Evolutionary conservation across 192 early-diverging fungal species (phyloP).

Genomic region (Gonapodya sp.): DNA sequence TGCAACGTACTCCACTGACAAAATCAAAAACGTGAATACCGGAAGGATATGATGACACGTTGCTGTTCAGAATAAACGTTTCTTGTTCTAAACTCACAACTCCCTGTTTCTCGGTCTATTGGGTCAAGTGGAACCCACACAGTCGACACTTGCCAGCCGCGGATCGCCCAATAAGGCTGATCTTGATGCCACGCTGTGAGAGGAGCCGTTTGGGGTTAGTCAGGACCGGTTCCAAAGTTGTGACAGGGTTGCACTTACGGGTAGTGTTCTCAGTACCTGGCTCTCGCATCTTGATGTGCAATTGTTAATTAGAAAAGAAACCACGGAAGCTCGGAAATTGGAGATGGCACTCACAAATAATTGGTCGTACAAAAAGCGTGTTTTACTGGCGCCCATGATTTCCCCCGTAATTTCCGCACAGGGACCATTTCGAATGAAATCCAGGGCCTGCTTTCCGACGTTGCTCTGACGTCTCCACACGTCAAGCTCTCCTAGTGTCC

Average conservation of each 20-base stretch:
- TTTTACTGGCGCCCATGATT: not conserved
- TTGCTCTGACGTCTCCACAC: not conserved
- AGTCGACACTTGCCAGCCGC: not conserved
- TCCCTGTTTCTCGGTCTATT: not conserved
- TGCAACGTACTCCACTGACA: not conserved
- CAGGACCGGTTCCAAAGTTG: not conserved
- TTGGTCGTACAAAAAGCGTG: slow-evolving; percentile 1
- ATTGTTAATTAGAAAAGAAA: not conserved
- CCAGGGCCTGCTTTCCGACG: not conserved
- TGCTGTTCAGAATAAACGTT: too few relatives aligned
- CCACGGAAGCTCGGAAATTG: too few relatives aligned
- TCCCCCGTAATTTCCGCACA: not conserved
- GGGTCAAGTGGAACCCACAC: slow-evolving; percentile 3
- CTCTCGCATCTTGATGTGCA: not conserved
- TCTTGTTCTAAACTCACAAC: not conserved
- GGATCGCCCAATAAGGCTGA: not conserved
- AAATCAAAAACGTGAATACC: not conserved
- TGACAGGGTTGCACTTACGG: not conserved
- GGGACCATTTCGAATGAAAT: not conserved
- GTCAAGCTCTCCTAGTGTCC: not conserved
- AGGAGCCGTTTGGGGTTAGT: not conserved
- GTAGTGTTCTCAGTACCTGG: slow-evolving; percentile 1
- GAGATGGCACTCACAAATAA: too few relatives aligned
- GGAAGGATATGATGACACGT: not conserved
- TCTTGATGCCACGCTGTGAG: slow-evolving; percentile 7